Base-by-base conservation (phyloP, 2,329 filamentous ascomycete species). In the Lasiodiplodia sp. region DNA sequence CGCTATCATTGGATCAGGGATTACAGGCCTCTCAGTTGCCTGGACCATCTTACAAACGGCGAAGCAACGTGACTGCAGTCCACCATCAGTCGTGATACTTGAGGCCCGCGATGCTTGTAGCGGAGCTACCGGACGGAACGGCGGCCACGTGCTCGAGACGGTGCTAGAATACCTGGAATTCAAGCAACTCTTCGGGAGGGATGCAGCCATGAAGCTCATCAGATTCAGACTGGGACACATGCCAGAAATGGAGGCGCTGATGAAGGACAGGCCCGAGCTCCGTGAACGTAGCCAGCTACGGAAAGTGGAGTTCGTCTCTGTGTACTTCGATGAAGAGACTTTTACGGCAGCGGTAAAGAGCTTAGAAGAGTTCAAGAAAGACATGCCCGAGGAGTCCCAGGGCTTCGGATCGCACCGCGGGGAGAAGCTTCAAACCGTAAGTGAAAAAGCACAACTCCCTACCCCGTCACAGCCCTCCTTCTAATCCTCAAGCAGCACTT, bases 1-100 rank as follows among this genome's bases (percentile, higher is more conserved):
- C 2, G 81, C 85, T 21, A 81, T 88, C 51, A 83, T 88, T 70
- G 86, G 86, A 25, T 55, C 52, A 16, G 53, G 53, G 3, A 56
- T 56, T 16, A 44, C 55, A 4, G 55, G 55, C 2, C n/a, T 40
- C 5, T 58, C 55, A 1, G 37, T 58, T 7, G 34, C 55, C 34
- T 40, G 55, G 34, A 58, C 18, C 5, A 18, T 58, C 5, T 37
- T 58, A 16, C 18, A 40, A n/a, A 40, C 10, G 4, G n/a, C 31
- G 12, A 40, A 58, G 55, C 18, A 40, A 38, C 10, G 16, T 21
- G 55, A 10, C 4, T 8, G 31, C 21, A 7, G 8, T 12, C 31
- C 34, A 1, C 55, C 31, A 21, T 58, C 55, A 40, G n/a, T 87
- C 5, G 78, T 84, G 1, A 81, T 87, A 11, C 57, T 78, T 1